Base-by-base conservation (phyloP, 192 early-diverging fungal genomes). In the Helicostylum pulchrum region DNA sequence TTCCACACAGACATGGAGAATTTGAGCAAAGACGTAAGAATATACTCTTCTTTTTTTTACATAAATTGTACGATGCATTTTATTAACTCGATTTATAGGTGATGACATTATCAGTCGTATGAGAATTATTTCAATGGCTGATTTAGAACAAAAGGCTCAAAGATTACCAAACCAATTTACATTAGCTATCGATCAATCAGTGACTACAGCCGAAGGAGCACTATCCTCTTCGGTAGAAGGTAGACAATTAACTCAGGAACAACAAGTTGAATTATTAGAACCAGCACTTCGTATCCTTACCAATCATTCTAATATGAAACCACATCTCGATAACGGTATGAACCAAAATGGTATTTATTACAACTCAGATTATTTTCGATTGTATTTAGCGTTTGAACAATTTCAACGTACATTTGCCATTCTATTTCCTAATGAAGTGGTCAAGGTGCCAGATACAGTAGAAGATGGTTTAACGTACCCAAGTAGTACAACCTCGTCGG, bases 301-400 rank as follows among this genome's bases (percentile, higher is more conserved):
- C 0, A 17, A 31, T 2, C 70, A 71, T 39, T 62, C 65, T 20
- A 76, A 71, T 46, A 63, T 71, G 69, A 76, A 76, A 49, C 74
- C 74, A 2, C 74, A 76, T 61, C 36, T 71, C 31, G 74, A 71
- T 36, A 76, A 76, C 30, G 74, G 74, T 17, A 76, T 76, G 74
- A 76, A 76, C 61, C 74, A 76, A 57, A 76, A 76, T 17, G 74
- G 74, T 26, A 76, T 76, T 19, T 72, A 76, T 47, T 76, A 76
- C 57, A 76, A 76, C 36, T 55, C 56, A 14, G 74, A 76, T 50
- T 76, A 76, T 20, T 76, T 60, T 54, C 43, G 74, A 65, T 55
- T 76, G 20, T 76, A 76, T 47, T 56, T 76, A 12, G 74, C 74
- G 5, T 76, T 76, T 64, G 66, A 65, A 46, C 74, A 76, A 56